Percentiles rank a stretch among this genome's conserved stretches.
Evolutionary conservation across 331 rosid species (phyloP).

Genomic region (Quercus phellos): DNA sequence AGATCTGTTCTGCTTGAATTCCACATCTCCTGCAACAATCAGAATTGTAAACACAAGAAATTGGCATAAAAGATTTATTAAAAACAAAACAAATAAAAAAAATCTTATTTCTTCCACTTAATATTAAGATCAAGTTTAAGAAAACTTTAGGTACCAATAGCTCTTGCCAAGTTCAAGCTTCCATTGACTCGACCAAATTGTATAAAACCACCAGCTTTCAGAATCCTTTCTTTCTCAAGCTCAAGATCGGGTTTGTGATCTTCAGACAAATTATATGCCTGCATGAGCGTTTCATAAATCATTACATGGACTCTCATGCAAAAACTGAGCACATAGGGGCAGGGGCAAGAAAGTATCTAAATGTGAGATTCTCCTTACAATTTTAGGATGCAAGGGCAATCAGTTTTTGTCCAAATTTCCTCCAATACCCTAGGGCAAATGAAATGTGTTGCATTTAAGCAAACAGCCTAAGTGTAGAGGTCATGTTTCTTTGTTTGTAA

Average conservation of each 20-base stretch:
- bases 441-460: neutral
- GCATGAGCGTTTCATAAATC: slow-evolving; percentile 24
- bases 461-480: neutral
- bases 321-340: neutral
- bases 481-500: neutral
- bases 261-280: slow-evolving; percentile 88
- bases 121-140: slow-evolving; percentile 2
- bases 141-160: slow-evolving; percentile 55
- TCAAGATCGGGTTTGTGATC: slow-evolving; percentile 97
- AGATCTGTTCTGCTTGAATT: slow-evolving; percentile 77
- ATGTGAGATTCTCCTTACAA: slow-evolving; percentile 4
- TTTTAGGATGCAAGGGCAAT: neutral
- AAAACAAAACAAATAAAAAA: neutral
- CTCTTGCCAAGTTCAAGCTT: slow-evolving; percentile 86
- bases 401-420: neutral
- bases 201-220: slow-evolving; percentile 89
- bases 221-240: slow-evolving; percentile 83
- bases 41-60: slow-evolving; percentile 8
- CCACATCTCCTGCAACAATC: slow-evolving; percentile 66
- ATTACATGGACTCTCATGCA: neutral
- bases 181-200: slow-evolving; percentile 97
- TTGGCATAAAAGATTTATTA: neutral
- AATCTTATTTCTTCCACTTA: neutral
- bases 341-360: neutral
- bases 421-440: neutral